Conservation (phyloP, 495 filamentous ascomycete species). For the Astrothelium subdiscretum region DNA sequence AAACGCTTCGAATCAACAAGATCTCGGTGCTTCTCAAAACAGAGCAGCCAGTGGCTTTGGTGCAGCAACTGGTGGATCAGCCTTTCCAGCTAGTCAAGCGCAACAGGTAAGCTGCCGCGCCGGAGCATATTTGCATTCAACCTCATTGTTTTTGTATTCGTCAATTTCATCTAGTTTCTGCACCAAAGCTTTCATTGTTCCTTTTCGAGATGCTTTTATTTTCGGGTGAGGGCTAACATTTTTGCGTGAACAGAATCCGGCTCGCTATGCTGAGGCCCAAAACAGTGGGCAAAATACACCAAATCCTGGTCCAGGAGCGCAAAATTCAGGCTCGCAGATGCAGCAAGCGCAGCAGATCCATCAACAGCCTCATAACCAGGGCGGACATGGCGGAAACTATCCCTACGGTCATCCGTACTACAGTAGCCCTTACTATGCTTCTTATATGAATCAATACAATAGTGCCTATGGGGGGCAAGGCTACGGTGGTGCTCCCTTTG, state of each 20-base stretch:
- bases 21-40: constrained; percentile 56
- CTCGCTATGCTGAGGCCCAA: constrained; percentile 68
- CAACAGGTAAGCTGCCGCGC: constrained; percentile 25
- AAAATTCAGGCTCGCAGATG: constrained; percentile 36
- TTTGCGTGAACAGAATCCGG: constrained; percentile 39
- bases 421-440: constrained; percentile 63
- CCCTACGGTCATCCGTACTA: constrained; percentile 72
- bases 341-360: constrained; percentile 50
- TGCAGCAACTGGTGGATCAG: constrained; percentile 55
- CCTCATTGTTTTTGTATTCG: not conserved
- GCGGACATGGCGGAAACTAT: constrained; percentile 36
- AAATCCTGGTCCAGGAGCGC: constrained; percentile 62
- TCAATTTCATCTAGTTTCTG: not conserved
- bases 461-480: constrained; percentile 47
- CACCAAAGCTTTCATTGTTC: not conserved
- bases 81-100: constrained; percentile 36
- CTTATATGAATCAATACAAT: constrained; percentile 62
- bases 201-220: not conserved
- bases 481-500: constrained; percentile 42
- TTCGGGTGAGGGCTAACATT: constrained; percentile 10
- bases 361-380: constrained; percentile 48
- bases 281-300: constrained; percentile 82
- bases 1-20: constrained; percentile 50
- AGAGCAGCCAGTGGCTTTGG: constrained; percentile 66
- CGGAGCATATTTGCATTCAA: not conserved